Evolutionary conservation across 495 filamentous ascomycete genomes (phyloP).

Genomic region (Margaritispora aquatica): DNA sequence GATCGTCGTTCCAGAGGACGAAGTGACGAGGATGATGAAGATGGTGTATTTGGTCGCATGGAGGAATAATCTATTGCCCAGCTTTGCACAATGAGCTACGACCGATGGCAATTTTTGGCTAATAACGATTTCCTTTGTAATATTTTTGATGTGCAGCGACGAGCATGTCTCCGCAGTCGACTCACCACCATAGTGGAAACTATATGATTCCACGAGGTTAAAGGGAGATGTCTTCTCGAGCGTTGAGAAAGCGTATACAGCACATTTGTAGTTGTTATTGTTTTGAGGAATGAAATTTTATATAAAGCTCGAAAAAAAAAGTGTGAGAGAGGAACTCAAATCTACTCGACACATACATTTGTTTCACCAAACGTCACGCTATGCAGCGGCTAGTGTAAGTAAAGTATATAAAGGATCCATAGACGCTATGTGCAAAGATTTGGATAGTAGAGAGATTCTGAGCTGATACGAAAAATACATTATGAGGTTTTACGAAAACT

Average conservation of each 20-base stretch:
- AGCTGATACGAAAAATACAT: too few relatives aligned
- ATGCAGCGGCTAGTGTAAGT: too few relatives aligned
- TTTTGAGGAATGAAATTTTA: slow-evolving; percentile 18
- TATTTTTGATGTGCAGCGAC: slow-evolving; percentile 19
- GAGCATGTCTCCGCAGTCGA: slow-evolving; percentile 42
- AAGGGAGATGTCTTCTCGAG: slow-evolving; percentile 51
- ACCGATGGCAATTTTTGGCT: background rate
- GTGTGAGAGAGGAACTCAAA: background rate
- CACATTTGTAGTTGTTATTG: slow-evolving; percentile 11
- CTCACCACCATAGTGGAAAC: slow-evolving; percentile 50
- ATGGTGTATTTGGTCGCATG: slow-evolving; percentile 93
- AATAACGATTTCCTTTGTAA: slow-evolving; percentile 23
- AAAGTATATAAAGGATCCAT: too few relatives aligned
- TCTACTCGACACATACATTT: background rate
- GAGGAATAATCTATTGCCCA: slow-evolving; percentile 56
- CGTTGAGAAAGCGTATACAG: slow-evolving; percentile 48
- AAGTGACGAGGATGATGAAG: slow-evolving; percentile 88
- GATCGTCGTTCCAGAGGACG: slow-evolving; percentile 55
- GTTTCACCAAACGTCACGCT: background rate
- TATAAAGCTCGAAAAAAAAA: slow-evolving; percentile 11
- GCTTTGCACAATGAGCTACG: background rate
- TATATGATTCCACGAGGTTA: slow-evolving; percentile 47
- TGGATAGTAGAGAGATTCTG: too few relatives aligned
- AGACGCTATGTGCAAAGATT: too few relatives aligned
- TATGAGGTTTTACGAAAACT: too few relatives aligned